A percentile compares a stretch with the other conserved stretches of the same genome.
These are phyloP conservation scores for Solanum megistacrolobum DNA, from an alignment of 257 asterid genomes.

Conservation along the genomic window DNA sequence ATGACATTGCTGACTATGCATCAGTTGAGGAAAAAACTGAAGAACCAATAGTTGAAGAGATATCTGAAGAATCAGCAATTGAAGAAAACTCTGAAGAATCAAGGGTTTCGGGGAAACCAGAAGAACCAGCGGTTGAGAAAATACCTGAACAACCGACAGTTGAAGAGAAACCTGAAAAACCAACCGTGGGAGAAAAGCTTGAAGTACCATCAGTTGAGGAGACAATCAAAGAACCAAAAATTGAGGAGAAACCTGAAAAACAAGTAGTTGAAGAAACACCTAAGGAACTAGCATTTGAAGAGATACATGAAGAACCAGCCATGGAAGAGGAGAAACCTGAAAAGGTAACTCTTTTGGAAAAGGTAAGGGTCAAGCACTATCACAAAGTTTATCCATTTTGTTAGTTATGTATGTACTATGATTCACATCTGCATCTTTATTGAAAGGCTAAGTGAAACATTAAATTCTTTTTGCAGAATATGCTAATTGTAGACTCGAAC, in stretches of 20 bases:
- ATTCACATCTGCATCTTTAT: background rate
- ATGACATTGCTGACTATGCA: background rate
- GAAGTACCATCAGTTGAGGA: background rate
- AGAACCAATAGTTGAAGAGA: background rate
- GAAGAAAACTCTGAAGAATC: background rate
- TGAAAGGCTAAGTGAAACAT: background rate
- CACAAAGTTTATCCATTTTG: background rate
- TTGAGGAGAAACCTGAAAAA: background rate
- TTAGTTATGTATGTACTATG: background rate
- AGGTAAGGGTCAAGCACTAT: background rate
- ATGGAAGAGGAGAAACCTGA: background rate
- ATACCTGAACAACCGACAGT: background rate
- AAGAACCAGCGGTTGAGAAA: background rate
- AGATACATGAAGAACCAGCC: background rate
- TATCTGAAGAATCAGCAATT: background rate
- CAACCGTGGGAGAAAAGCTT: background rate
- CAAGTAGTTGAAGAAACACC: background rate
- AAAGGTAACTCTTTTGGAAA: background rate
- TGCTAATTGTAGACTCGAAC: background rate
- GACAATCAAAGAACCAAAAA: background rate
- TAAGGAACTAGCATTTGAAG: background rate
- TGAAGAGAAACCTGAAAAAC: background rate
- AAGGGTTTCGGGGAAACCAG: background rate
- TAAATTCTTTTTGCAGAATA: background rate
- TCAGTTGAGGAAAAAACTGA: background rate